Percentiles rank a stretch among this genome's conserved stretches.
Evolutionary conservation across 176 grass and related monocot genomes (phyloP).

Genomic region (Miscanthus lutarioriparius): DNA sequence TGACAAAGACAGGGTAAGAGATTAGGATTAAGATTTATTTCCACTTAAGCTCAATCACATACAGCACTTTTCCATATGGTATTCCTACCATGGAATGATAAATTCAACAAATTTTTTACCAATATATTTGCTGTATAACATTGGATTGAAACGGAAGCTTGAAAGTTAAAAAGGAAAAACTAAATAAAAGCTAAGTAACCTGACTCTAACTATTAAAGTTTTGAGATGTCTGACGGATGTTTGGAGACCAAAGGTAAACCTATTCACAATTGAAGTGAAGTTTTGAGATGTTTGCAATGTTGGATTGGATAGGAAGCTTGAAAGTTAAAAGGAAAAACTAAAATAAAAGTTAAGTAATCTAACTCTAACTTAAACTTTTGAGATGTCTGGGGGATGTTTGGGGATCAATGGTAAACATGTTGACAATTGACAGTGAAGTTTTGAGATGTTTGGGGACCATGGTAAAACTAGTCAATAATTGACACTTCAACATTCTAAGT

Average conservation of each 20-base stretch:
- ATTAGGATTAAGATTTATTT: background rate
- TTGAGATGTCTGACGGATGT: background rate
- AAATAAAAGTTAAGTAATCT: background rate
- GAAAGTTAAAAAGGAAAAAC: background rate
- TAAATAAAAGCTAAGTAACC: background rate
- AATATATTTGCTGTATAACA: background rate
- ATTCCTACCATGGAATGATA: constrained; percentile 5
- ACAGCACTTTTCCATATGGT: background rate
- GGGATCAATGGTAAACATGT: background rate
- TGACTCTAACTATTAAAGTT: background rate
- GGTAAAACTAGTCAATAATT: background rate
- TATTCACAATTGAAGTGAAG: no score
- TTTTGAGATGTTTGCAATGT: background rate
- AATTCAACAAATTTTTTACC: background rate
- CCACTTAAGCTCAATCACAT: background rate
- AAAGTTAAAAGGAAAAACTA: background rate
- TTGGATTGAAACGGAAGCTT: background rate
- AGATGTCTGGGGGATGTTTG: background rate
- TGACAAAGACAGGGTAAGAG: background rate
- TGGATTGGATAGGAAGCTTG: background rate
- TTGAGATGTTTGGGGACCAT: background rate
- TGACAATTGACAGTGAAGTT: background rate
- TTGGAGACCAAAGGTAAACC: background rate
- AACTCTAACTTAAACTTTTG: background rate
- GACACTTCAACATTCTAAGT: background rate